Evolutionary conservation across 441 rosid genomes (phyloP).

Genomic region (Aquilaria agallochum): DNA sequence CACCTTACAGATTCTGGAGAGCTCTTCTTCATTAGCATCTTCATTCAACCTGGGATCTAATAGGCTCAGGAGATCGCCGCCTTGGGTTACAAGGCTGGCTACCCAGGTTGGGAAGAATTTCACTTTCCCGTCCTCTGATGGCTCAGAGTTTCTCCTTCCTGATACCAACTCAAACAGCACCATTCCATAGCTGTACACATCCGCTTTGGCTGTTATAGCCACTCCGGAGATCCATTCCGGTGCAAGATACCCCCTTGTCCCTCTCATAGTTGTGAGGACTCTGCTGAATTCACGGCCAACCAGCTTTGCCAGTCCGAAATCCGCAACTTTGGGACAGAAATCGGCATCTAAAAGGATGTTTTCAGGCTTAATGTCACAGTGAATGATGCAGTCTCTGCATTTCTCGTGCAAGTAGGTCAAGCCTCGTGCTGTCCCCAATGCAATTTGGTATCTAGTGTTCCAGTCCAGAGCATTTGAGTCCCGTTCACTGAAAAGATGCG

Average conservation of each 20-base stretch:
- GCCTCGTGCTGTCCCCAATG: conserved; percentile 69
- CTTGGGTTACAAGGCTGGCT: conserved; percentile 38
- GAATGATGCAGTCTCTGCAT: conserved; percentile 79
- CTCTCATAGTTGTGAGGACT: conserved; percentile 74
- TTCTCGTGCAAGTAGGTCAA: conserved; percentile 70
- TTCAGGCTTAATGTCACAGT: conserved; percentile 80
- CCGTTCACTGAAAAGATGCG: conserved; percentile 36
- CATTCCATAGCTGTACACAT: conserved; percentile 88
- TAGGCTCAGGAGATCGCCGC: conserved; percentile 38
- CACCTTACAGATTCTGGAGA: conserved; percentile 45
- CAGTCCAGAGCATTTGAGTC: conserved; percentile 32
- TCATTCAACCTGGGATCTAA: conserved; percentile 43
- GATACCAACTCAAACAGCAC: conserved; percentile 70
- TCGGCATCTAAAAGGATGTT: conserved; percentile 66
- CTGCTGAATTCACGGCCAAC: conserved; percentile 75
- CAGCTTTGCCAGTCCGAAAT: conserved; percentile 78
- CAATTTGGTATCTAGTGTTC: conserved; percentile 50
- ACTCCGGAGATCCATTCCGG: conserved; percentile 86
- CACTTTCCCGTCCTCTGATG: conserved; percentile 33
- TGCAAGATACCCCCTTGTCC: conserved; percentile 80
- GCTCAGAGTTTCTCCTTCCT: conserved; percentile 64
- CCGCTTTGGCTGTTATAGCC: conserved; percentile 67
- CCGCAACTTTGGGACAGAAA: conserved; percentile 65
- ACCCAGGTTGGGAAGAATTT: conserved; percentile 56
- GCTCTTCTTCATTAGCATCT: conserved; percentile 43